Conservation (phyloP, 2,329 filamentous ascomycete genomes). For the Penicillium sp. region DNA sequence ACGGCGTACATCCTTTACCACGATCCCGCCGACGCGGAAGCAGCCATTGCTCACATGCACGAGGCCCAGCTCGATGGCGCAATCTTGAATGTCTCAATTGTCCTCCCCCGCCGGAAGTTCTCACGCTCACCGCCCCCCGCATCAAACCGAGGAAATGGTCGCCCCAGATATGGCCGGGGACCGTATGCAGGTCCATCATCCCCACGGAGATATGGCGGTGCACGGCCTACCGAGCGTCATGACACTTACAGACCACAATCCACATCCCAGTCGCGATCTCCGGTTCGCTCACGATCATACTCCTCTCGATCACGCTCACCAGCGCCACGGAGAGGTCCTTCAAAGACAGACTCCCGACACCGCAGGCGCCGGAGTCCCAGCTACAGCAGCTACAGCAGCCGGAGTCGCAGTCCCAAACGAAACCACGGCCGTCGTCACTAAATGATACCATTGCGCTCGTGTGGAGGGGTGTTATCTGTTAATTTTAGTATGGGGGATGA, state of each 20-base stretch:
- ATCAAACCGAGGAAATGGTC: conserved; percentile 62
- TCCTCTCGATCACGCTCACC: conserved; percentile 47
- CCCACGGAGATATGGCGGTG: conserved; percentile 42
- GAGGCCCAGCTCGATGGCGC: conserved; percentile 90
- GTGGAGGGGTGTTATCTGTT: neutral
- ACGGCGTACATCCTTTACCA: conserved; percentile 90
- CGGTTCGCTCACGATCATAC: conserved; percentile 39
- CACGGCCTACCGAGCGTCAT: conserved; percentile 50
- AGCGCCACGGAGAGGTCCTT: conserved; percentile 38
- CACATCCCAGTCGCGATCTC: conserved; percentile 51
- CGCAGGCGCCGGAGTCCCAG: conserved; percentile 60
- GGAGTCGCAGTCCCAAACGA: conserved; percentile 50
- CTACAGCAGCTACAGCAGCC: conserved; percentile 63
- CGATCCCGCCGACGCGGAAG: conserved; percentile 75
- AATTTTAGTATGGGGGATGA: neutral
- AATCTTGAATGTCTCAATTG: conserved; percentile 82
- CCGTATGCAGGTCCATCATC: conserved; percentile 27
- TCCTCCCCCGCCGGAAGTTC: conserved; percentile 80
- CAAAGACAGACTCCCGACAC: conserved; percentile 37
- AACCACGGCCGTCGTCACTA: conserved; percentile 46
- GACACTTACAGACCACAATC: conserved; percentile 64
- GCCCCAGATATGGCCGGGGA: conserved; percentile 39
- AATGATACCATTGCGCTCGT: neutral
- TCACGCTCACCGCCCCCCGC: conserved; percentile 75
- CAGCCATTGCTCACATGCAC: conserved; percentile 94